phyloP scores from a whole-genome alignment of 148 eudicot genomes.

The Vaccinium myrtillus region DNA sequence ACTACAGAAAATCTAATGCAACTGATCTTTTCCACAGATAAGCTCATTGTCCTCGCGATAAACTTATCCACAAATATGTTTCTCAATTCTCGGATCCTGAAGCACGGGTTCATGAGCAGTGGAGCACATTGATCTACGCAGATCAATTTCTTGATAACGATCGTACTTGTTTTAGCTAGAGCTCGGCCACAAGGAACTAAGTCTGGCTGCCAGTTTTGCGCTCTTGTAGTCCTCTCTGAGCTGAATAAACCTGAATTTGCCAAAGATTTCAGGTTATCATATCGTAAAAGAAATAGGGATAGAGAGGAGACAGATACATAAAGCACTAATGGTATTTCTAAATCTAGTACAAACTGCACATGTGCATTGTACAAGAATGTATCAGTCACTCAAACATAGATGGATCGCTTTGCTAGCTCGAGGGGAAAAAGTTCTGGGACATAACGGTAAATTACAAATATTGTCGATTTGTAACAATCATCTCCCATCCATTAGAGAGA shows the following conservation, averaged over 20 bases:
- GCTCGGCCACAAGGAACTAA: conserved; percentile 80
- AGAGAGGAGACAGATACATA: neutral
- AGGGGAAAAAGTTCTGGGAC: too few relatives aligned
- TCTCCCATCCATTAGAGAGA: neutral
- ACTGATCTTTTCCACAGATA: neutral
- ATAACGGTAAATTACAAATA: neutral
- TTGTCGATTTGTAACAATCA: neutral
- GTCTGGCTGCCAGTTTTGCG: conserved; percentile 83
- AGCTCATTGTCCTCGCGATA: neutral
- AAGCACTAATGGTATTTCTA: neutral
- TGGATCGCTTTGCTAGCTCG: too few relatives aligned
- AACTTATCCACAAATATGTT: neutral
- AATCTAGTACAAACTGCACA: neutral
- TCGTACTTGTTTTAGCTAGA: conserved; percentile 31
- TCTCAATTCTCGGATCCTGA: neutral
- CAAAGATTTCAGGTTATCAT: neutral
- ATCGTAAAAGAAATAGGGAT: neutral
- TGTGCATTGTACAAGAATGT: too few relatives aligned
- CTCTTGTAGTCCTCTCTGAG: conserved; percentile 94
- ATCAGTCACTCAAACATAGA: too few relatives aligned
- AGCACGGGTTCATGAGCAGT: neutral
- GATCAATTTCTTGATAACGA: neutral
- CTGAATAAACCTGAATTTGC: conserved; percentile 74
- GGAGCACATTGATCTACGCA: neutral
- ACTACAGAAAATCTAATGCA: neutral